A percentile compares a stretch with the other conserved stretches of the same genome.
Conservation (phyloP, 768 basidiomycete genomes). For the Clitopilus passeckerianus region DNA sequence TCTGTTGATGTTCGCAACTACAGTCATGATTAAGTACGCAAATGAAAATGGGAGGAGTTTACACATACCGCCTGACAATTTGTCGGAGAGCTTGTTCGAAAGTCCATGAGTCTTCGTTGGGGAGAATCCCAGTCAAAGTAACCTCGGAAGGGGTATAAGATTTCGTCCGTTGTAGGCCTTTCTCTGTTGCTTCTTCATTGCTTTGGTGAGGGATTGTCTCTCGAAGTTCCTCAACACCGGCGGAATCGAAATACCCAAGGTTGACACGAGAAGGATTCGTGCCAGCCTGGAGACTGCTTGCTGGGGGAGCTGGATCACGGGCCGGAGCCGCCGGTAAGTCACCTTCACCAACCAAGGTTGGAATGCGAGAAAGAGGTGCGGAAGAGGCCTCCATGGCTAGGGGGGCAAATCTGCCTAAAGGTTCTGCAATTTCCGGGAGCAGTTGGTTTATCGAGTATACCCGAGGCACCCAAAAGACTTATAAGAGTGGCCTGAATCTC, state of each 20-base stretch:
- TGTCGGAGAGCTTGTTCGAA: conserved; percentile 22
- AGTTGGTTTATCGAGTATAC: not conserved
- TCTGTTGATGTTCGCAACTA: conserved; percentile 12
- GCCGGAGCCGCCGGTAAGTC: not conserved
- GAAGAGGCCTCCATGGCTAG: conserved; percentile 5
- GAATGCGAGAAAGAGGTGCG: conserved; percentile 7
- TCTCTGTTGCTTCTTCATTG: not conserved
- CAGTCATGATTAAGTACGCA: not conserved
- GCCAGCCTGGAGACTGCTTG: not conserved
- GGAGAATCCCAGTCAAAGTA: conserved; percentile 14
- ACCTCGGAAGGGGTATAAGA: conserved; percentile 10
- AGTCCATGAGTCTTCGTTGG: conserved; percentile 21
- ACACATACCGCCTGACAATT: conserved; percentile 18
- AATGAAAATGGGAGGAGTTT: not conserved
- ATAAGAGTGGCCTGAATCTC: not conserved
- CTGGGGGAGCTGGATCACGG: not conserved
- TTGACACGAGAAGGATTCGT: conserved; percentile 25
- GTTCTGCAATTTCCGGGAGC: not conserved
- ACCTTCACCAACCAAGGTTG: not conserved
- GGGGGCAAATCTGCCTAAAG: not conserved
- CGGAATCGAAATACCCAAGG: conserved; percentile 42
- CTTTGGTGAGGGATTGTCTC: conserved; percentile 15
- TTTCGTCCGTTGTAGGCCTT: not conserved
- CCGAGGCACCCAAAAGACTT: not conserved
- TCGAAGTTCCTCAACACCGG: conserved; percentile 27